Evolutionary conservation across 306 rosid species (phyloP), one percentile per base, ranked within the genome.

Genomic region (Vachellia collinsii): DNA sequence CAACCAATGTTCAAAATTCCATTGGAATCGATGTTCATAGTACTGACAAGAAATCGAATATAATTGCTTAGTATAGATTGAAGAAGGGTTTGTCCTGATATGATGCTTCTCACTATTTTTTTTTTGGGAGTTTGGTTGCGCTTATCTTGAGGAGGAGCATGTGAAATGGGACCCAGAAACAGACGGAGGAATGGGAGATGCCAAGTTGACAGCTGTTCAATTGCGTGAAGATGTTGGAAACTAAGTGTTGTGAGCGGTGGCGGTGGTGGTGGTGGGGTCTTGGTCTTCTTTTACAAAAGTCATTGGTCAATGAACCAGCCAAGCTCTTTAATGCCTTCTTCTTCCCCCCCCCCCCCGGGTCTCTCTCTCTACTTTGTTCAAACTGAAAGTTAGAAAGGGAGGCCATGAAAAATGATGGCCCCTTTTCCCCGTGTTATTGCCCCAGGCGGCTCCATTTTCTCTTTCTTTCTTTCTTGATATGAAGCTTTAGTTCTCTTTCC

Each of bases 91-190:
- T 75, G 59, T 81, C 56, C 42, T 80, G 34, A 3, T 56, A 25
- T 66, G 77, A 39, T 37, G 50, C 58, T 14, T n/a, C 17, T 20
- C 22, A 1, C 12, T 12, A n/a, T 46, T 46, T 39, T 62, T 29
- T 75, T 14, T 46, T 58, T 25, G n/a, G n/a, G n/a, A 19, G 8
- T 20, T 56, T n/a, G 63, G 63, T 43, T 5, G 48, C 37, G 84
- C 74, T 67, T 82, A 87, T 79, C 82, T 64, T 50, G 23, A 25
- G n/a, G 68, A 11, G 68, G n/a, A n/a, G n/a, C 86, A 79, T 79
- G 80, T 84, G 83, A 79, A 79, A 75, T 70, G 84, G 86, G 50
- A 78, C 78, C 88, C 42, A 75, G 34, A 6, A 68, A 63, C 68
- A 85, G 83, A 69, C 22, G 62, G 79, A 29, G 17, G 38, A 11